Percentiles rank a stretch among this genome's conserved stretches.
These are phyloP conservation scores for Leonotis leonurus DNA, from an alignment of 257 asterid species.

Conservation along the genomic window DNA sequence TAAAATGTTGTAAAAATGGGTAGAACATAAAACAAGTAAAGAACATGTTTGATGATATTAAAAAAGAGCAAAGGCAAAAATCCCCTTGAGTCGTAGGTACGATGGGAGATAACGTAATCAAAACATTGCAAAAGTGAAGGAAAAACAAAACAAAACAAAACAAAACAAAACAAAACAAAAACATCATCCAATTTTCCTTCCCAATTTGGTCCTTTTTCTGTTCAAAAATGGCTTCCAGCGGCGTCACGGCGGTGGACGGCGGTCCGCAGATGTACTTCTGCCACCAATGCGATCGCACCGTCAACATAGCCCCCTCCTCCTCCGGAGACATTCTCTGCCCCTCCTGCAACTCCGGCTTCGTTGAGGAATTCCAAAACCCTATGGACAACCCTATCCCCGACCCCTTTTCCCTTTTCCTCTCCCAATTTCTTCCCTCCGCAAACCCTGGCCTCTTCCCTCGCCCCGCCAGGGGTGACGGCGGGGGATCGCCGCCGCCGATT, in stretches of 20 bases:
- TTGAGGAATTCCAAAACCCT: slow-evolving; percentile 55
- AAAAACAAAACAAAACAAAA: background rate
- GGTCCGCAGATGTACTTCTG: slow-evolving; percentile 65
- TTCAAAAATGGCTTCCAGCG: slow-evolving; percentile 48
- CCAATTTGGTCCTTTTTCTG: background rate
- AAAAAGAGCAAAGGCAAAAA: too few relatives aligned
- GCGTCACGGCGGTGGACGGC: slow-evolving; percentile 49
- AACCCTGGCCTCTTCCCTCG: slow-evolving; percentile 18
- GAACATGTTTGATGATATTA: too few relatives aligned
- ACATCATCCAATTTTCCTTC: background rate
- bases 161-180: background rate
- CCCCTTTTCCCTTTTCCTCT: slow-evolving; percentile 25
- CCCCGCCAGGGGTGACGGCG: slow-evolving; percentile 2
- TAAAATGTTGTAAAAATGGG: too few relatives aligned
- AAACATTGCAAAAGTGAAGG: too few relatives aligned
- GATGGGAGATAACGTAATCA: too few relatives aligned
- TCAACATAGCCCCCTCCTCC: slow-evolving; percentile 42
- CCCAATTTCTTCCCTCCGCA: slow-evolving; percentile 23
- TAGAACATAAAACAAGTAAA: too few relatives aligned
- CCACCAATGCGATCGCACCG: slow-evolving; percentile 60
- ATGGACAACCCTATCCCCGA: slow-evolving; percentile 24
- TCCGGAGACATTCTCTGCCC: slow-evolving; percentile 57
- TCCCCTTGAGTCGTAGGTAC: too few relatives aligned
- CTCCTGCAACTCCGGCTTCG: slow-evolving; percentile 56
- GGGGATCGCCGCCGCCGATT: slow-evolving; percentile 3